Evolutionary conservation across 2,329 filamentous ascomycete genomes (phyloP), one percentile per base, ranked within the genome.

Genomic region (Anisogramma anomala): DNA sequence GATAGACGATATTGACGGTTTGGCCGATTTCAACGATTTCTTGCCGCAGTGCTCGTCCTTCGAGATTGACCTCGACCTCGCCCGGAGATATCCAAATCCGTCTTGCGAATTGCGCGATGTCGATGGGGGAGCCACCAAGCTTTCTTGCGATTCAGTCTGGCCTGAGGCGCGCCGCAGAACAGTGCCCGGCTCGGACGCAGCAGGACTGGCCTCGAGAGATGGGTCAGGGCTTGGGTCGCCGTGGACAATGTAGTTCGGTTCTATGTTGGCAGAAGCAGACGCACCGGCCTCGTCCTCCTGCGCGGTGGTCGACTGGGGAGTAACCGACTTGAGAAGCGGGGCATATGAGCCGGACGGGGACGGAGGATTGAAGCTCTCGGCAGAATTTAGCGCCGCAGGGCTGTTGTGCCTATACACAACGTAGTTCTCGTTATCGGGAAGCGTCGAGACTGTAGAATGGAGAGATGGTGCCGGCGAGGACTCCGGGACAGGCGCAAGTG

Each of bases 101-200:
- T 77, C 72, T 33, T 61, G 62, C 2, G 71, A 70, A 51, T 62
- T 66, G 39, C 58, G 57, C 7, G 71, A 66, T 33, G 65, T 63
- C 14, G 80, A 58, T 0, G 76, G 74, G 7, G 71, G 63, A 11
- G 79, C 71, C 10, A 73, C 52, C 22, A 80, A 60, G 47, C 74
- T 79, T 51, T 79, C 76, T 48, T 74, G 73, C 0, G 77, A 79
- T 52, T 72, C 79, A 41, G 67, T 65, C 15, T 60, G 58, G 5
- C 61, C 62, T 1, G 59, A 47, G 8, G 14, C 6, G 25, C 53
- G 52, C 17, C 50, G 58, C 6, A 53, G 46, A 41, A 59, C 52
- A 27, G 63, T 60, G 19, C 49, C 53, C 20, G 62, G 66, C 19
- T 53, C 53, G 11, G 66, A 62, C 10, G 44, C 31, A 9, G 43